A percentile compares a stretch with the other conserved stretches of the same genome.
Evolutionary conservation across 345 rosid species (phyloP).

Genomic region (Eucalyptus globulus): DNA sequence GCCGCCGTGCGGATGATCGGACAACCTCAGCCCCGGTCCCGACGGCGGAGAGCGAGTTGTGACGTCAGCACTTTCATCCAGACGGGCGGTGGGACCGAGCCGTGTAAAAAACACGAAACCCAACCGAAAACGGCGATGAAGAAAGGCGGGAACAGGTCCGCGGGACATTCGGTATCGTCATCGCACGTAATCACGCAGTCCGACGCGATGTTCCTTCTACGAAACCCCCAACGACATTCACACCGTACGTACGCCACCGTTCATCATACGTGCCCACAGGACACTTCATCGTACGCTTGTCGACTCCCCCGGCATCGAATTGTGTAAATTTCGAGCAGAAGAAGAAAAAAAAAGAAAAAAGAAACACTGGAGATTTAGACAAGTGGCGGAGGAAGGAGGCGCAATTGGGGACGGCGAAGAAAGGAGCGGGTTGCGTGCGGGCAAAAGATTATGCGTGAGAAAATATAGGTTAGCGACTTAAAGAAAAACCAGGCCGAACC

Average conservation of each 20-base stretch:
- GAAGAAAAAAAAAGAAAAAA: too few relatives aligned
- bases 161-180: not conserved
- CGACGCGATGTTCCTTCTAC: not conserved
- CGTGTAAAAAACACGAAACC: not conserved
- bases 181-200: not conserved
- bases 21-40: not conserved
- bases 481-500: not conserved
- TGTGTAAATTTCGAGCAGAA: not conserved
- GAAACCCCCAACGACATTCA: not conserved
- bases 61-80: not conserved
- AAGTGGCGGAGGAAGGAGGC: not conserved
- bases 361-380: not conserved
- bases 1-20: not conserved
- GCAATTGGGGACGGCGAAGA: not conserved
- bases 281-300: not conserved
- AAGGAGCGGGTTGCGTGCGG: not conserved
- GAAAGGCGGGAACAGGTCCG: not conserved
- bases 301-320: not conserved
- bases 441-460: not conserved
- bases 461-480: not conserved
- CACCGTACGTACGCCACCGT: not conserved
- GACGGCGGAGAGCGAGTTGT: not conserved
- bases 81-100: not conserved
- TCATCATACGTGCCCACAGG: not conserved
- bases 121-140: not conserved